Base-by-base conservation (phyloP, 768 basidiomycete genomes). In the Mrakia gelida region DNA sequence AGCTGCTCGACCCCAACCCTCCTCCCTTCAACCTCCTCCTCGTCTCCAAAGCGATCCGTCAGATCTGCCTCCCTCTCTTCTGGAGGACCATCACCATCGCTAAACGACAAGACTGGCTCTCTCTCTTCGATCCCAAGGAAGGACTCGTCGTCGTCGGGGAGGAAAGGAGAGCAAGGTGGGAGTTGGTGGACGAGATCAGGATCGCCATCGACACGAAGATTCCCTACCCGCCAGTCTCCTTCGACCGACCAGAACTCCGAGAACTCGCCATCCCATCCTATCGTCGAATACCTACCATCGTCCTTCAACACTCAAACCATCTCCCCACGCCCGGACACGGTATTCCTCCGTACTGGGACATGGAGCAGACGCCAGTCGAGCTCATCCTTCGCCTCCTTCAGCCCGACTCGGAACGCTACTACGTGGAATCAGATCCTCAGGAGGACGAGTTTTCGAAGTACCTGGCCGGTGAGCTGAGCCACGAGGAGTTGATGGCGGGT, bases 21-120 rank as follows among this genome's bases (percentile, higher is more conserved):
- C 62, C 34, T 34, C 30, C 62, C 26, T 65, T 30, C 30, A 30
- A 65, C 15, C 30, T 65, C 30, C 62, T 65, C 62, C 62, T 65
- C 62, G 30, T 65, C 62, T 30, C n/a, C 34, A 30, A 34, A 30
- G 26, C 30, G 9, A 65, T n/a, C n/a, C n/a, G n/a, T n/a, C n/a
- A n/a, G n/a, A n/a, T n/a, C n/a, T n/a, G n/a, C n/a, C n/a, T n/a
- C 62, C 62, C 62, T 21, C 34, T 65, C 30, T 65, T 65, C 62
- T 65, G 26, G 26, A 23, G 34, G 30, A 5, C 62, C 34, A 18
- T 65, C 62, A 65, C 62, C 13, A 65, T 65, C 62, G 30, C 62
- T 13, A 23, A 65, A 32, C 62, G 30, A 5, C 16, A 30, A 1
- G 62, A 65, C 62, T 65, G 26, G n/a, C 8, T 65, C 62, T 3